Percentiles rank a stretch among this genome's conserved stretches.
phyloP scores from a whole-genome alignment of 257 asterid genomes.

The Salvia miltiorrhiza region DNA sequence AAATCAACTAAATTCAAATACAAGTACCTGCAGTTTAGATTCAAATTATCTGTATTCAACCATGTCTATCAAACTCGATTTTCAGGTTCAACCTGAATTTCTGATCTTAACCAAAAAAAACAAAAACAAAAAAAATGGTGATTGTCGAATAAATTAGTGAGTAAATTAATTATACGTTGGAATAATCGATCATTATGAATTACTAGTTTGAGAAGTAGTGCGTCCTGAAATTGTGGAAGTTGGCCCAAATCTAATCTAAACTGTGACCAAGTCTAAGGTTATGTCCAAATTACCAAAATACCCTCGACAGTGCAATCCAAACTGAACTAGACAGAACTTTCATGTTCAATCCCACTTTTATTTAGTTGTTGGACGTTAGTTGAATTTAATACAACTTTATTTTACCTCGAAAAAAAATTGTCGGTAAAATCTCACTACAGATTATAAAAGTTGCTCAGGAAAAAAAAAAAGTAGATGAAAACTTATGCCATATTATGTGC shows the following conservation, averaged over 20 bases:
- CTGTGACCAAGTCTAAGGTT: neutral
- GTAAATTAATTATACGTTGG: too few relatives aligned
- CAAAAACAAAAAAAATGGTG: too few relatives aligned
- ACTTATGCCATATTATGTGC: neutral
- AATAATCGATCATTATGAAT: too few relatives aligned
- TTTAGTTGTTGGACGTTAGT: neutral
- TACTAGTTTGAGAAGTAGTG: too few relatives aligned
- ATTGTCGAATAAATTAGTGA: too few relatives aligned
- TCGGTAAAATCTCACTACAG: neutral
- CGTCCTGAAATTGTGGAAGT: neutral
- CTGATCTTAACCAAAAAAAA: too few relatives aligned
- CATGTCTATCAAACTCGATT: too few relatives aligned
- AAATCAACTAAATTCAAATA: too few relatives aligned
- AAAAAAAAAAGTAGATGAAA: too few relatives aligned
- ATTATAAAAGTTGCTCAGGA: neutral
- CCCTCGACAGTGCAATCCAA: neutral
- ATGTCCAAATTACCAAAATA: neutral
- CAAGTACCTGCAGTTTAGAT: too few relatives aligned
- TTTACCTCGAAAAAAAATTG: neutral
- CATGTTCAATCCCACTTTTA: neutral
- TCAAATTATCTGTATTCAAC: too few relatives aligned
- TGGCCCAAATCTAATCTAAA: neutral
- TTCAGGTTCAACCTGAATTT: too few relatives aligned
- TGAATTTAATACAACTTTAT: neutral
- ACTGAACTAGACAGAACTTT: neutral